Conservation (phyloP, 2,329 filamentous ascomycete genomes). For the Hirsutella thompsonii region DNA sequence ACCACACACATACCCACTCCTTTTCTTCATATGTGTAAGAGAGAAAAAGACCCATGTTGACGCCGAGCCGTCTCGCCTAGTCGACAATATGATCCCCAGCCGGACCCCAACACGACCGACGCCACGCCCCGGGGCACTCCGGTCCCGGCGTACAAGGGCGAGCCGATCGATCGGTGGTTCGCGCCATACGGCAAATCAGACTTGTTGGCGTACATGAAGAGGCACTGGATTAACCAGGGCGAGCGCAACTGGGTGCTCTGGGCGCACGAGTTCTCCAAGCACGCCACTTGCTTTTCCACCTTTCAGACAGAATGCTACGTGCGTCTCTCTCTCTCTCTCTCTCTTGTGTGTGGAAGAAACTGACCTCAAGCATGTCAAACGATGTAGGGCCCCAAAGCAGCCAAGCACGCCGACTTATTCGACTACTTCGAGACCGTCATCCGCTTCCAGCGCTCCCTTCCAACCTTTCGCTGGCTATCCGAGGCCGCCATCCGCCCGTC, state of each 20-base stretch:
- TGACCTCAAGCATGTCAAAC: background rate
- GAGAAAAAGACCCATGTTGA: no score
- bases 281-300: slow-evolving; percentile 53
- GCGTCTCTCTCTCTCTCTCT: slow-evolving; percentile 1
- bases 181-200: slow-evolving; percentile 43
- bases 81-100: slow-evolving; percentile 50
- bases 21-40: no score
- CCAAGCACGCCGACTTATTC: slow-evolving; percentile 43
- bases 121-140: slow-evolving; percentile 35
- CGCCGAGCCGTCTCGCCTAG: no score
- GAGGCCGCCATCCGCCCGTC: slow-evolving; percentile 40
- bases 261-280: slow-evolving; percentile 57
- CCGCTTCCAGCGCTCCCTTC: slow-evolving; percentile 41
- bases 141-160: slow-evolving; percentile 45
- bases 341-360: no score
- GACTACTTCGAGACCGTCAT: slow-evolving; percentile 51
- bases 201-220: slow-evolving; percentile 53
- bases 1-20: no score
- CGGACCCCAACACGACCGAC: slow-evolving; percentile 50
- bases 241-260: slow-evolving; percentile 47
- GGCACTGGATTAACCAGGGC: slow-evolving; percentile 46
- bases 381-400: slow-evolving; percentile 34
- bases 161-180: slow-evolving; percentile 45
- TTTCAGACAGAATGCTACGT: slow-evolving; percentile 52
- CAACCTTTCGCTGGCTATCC: slow-evolving; percentile 48